Evolutionary conservation across 2,329 filamentous ascomycete genomes (phyloP), one percentile per base, ranked within the genome.

Genomic region (Tolypocladium tropicale): DNA sequence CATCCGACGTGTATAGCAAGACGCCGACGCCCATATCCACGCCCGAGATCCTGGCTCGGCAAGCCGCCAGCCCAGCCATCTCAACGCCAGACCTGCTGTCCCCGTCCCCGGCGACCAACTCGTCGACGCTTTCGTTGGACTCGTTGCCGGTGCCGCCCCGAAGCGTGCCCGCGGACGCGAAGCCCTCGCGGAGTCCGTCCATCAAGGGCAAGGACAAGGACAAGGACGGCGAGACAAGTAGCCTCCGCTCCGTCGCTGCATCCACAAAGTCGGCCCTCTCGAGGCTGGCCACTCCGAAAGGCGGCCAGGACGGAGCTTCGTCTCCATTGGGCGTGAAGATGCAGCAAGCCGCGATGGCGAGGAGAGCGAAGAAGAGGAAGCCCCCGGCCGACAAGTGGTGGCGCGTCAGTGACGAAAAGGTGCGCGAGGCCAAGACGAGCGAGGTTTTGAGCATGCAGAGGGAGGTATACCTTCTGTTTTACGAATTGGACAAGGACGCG

Each of bases 391-490:
- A 95, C 66, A 84, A 71, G 61, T 99, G 94, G 94, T 99, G 94
- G 94, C 84, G 94, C 37, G 95, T 99, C 62, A 96, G 92, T 61
- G 94, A 99, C 69, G 94, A 99, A 62, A 96, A 95, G 72, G 84
- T 97, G 65, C 94, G 93, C 68, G 93, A 97, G 72, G 88, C 90
- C 62, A 96, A 92, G 76, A 97, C 92, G 6, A 83, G 80, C 55
- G 94, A 99, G 63, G 90, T 99, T 7, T 71, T 99, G 57, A 84
- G 85, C 9, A 96, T 96, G 91, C 91, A 96, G 72, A 87, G 86
- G 65, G 94, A 99, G 72, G 93, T 97, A 0, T 99, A 99, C 70
- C 75, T 99, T 68, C 72, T 99, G 53, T 99, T 99, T 70, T 99
- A 99, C 72, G 93, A 97, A 76, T 75, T 95, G 64, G 88, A 93